Evolutionary conservation across 805 yeast genomes (phyloP).

Genomic region (Myxozyma lipomycoides): DNA sequence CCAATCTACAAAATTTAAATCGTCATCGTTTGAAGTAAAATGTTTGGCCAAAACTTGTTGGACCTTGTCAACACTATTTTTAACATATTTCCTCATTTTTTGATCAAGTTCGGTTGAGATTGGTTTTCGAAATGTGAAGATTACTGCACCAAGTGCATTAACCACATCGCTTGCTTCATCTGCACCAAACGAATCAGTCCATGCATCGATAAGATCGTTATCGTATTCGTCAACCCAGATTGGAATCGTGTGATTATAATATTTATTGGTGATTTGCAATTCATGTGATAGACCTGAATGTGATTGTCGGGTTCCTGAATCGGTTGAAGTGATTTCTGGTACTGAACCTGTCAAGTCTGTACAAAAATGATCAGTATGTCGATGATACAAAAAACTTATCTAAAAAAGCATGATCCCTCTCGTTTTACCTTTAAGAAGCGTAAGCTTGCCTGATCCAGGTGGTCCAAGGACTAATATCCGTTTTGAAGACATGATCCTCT

Average conservation of each 20-base stretch:
- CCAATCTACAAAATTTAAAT: conserved; percentile 17
- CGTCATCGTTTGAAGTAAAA: conserved; percentile 32
- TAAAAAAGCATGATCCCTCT: background rate
- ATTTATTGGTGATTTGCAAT: conserved; percentile 33
- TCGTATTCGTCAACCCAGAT: conserved; percentile 39
- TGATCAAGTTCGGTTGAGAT: conserved; percentile 12
- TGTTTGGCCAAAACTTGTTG: conserved; percentile 13
- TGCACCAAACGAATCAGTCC: conserved; percentile 36
- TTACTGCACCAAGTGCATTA: conserved; percentile 38
- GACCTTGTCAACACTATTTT: conserved; percentile 5
- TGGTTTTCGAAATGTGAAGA: conserved; percentile 33
- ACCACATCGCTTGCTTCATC: conserved; percentile 40
- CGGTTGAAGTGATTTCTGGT: conserved; percentile 16
- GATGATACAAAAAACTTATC: background rate
- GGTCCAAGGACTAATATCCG: conserved; percentile 34
- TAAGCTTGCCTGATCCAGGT: conserved; percentile 37
- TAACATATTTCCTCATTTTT: conserved; percentile 18
- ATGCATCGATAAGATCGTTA: conserved; percentile 22
- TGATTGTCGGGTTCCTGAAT: background rate
- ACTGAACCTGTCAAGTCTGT: conserved; percentile 34
- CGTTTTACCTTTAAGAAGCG: conserved; percentile 32
- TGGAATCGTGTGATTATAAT: conserved; percentile 37
- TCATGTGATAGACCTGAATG: conserved; percentile 35
- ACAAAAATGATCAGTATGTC: conserved; percentile 3
- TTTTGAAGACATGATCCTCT: conserved; percentile 5